Base-by-base conservation (phyloP, 2,329 filamentous ascomycete genomes). In the Claviceps arundinis region DNA sequence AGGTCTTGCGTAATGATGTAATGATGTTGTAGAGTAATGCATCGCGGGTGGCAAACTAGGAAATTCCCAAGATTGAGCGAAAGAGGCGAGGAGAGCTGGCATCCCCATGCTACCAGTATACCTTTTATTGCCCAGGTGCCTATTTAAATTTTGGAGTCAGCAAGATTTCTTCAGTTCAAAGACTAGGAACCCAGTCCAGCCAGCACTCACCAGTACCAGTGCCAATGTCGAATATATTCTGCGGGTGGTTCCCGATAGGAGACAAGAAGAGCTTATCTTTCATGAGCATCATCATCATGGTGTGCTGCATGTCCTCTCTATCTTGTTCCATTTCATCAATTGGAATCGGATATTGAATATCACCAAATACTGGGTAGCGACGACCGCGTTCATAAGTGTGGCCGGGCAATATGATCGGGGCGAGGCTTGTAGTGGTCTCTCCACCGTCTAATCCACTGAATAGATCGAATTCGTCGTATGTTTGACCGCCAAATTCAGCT, bases 201-300 rank as follows among this genome's bases (percentile, higher is more conserved):
- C 26, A 34, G 30, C 30, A 44, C 53, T 47, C 19, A 58, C 54
- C 56, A 22, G 52, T 52, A 1, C 47, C 65, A 59, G 54, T 63
- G 68, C 70, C 71, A 30, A 74, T 55, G 55, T 74, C 72, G 41
- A 72, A 58, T 5, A 73, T 59, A 37, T 57, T 57, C 50, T 73
- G 58, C 13, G 53, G 56, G 11, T 66, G 59, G 14, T 65, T 60
- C 5, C 63, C 53, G 44, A 76, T 60, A 1, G 72, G 73, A 5
- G 71, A 65, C 48, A 68, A 65, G 54, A 70, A 69, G 8, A 74
- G 62, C 40, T 61, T 60, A 4, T 66, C 66, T 16, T 65, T 61
- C 8, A 62, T 63, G 38, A 69, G 48, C 42, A 61, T 56, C 52
- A 71, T 56, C 13, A 65, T 54, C 61, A 69, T 66, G 48, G 68